Percentiles rank a stretch among this genome's conserved stretches.
These are phyloP conservation scores for Botrytis medusae DNA, from an alignment of 2,329 filamentous ascomycete genomes.

Conservation along the genomic window DNA sequence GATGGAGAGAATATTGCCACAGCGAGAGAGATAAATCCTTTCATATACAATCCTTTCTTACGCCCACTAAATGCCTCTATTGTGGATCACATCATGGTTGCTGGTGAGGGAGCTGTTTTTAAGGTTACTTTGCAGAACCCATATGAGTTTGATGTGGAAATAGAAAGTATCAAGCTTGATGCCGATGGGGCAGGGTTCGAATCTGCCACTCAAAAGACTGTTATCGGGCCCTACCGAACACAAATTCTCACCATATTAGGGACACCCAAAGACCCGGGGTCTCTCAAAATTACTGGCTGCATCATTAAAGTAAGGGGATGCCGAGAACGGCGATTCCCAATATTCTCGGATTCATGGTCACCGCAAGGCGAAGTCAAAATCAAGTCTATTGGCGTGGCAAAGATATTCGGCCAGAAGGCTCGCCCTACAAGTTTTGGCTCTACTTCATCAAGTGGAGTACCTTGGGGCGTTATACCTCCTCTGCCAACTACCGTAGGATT, in stretches of 20 bases:
- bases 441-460: constrained; percentile 39
- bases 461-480: constrained; percentile 37
- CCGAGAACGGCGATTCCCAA: constrained; percentile 76
- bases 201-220: constrained; percentile 60
- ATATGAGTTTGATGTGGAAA: constrained; percentile 87
- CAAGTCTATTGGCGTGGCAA: constrained; percentile 69
- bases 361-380: constrained; percentile 69
- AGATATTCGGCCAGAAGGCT: constrained; percentile 40
- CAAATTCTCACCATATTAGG: constrained; percentile 75
- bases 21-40: constrained; percentile 64
- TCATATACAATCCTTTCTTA: constrained; percentile 92
- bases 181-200: constrained; percentile 72
- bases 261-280: constrained; percentile 64
- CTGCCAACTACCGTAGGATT: constrained; percentile 55
- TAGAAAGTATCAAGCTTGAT: constrained; percentile 77
- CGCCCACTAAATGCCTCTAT: constrained; percentile 62
- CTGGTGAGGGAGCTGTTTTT: constrained; percentile 75
- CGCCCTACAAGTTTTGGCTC: constrained; percentile 40
- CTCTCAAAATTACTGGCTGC: constrained; percentile 74
- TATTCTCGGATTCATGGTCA: constrained; percentile 76
- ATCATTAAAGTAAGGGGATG: constrained; percentile 79
- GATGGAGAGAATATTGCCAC: constrained; percentile 43
- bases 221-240: constrained; percentile 78
- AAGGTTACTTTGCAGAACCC: constrained; percentile 87
- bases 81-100: constrained; percentile 69